Evolutionary conservation across 768 basidiomycete species (phyloP), one percentile per base, ranked within the genome.

Genomic region (Hygrophorus pudorinus): DNA sequence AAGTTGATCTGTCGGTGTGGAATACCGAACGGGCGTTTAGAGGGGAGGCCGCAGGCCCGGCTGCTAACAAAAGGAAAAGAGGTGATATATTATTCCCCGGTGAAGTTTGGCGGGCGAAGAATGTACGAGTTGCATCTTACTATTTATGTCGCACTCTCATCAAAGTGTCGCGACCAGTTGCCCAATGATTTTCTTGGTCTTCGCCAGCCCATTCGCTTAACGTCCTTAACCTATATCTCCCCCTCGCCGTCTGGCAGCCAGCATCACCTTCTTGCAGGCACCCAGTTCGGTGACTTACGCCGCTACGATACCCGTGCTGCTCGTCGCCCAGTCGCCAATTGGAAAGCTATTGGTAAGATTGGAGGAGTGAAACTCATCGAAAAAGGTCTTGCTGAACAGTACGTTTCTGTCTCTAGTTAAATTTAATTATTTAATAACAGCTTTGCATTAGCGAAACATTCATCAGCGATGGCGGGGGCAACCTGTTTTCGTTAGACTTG

Each of bases 1-100:
- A 92, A 60, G 85, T 92, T 13, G 85, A 89, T 45, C 59, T 85
- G 2, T 90, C 87, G 1, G 55, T 90, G 2, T 92, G 89, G 89
- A 67, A 84, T 54, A 71, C 74, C 5, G 81, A 88, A 53, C 51
- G 53, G 52, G 68, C 60, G 56, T 85, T 61, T 68, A 17, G 20
- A 9, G 37, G n/a, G 32, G 33, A 38, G n/a, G n/a, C n/a, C 51
- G 18, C 35, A 42, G 10, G 48, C 56, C 36, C 42, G 49, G 16
- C 53, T 9, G 41, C 58, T 8, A 78, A 75, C 54, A 81, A 85
- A 54, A 64, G 83, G 52, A 81, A 81, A 59, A 64, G 79, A 18
- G 57, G 61, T 3, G 73, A 78, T 4, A 60, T 67, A 2, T 54
- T 87, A 2, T 73, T 88, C 39, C 72, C 79, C 0, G 84, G 76